Evolutionary conservation across 345 rosid genomes (phyloP).

Genomic region (Eucalyptus caleyi): DNA sequence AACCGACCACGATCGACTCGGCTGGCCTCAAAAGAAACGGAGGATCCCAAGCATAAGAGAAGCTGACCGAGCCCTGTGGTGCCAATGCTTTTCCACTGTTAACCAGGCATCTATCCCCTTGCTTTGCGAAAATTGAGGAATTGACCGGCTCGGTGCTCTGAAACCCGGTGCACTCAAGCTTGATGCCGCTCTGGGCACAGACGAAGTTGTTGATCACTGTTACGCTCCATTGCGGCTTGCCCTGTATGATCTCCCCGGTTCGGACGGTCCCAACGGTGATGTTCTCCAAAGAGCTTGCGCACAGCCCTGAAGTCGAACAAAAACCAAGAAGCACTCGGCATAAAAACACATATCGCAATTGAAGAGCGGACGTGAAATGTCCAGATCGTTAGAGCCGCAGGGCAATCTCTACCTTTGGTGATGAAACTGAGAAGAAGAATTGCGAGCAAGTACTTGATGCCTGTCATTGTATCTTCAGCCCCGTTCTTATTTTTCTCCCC

Average conservation of each 20-base stretch:
- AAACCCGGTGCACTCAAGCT: slow-evolving; percentile 10
- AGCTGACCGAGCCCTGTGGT: neutral
- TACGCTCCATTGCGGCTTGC: slow-evolving; percentile 8
- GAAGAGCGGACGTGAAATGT: neutral
- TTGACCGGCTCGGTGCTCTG: neutral
- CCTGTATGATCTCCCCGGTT: neutral
- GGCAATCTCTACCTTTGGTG: too few relatives aligned
- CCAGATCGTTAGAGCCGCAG: neutral
- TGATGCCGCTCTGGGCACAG: neutral
- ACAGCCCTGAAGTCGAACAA: neutral
- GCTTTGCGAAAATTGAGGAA: neutral
- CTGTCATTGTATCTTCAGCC: neutral
- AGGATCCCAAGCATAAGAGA: slow-evolving; percentile 19
- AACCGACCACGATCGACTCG: neutral
- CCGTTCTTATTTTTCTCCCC: neutral
- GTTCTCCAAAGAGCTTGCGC: neutral
- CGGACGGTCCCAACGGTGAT: neutral
- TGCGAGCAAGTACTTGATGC: neutral
- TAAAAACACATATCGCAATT: neutral
- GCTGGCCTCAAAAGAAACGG: slow-evolving; percentile 1
- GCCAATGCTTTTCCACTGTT: neutral
- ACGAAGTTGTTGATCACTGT: neutral
- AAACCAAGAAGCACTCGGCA: neutral
- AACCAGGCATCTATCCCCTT: slow-evolving; percentile 1
- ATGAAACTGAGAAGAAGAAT: too few relatives aligned